Evolutionary conservation across 208 protist species (phyloP).

Genomic region (Angomonas deanei): DNA sequence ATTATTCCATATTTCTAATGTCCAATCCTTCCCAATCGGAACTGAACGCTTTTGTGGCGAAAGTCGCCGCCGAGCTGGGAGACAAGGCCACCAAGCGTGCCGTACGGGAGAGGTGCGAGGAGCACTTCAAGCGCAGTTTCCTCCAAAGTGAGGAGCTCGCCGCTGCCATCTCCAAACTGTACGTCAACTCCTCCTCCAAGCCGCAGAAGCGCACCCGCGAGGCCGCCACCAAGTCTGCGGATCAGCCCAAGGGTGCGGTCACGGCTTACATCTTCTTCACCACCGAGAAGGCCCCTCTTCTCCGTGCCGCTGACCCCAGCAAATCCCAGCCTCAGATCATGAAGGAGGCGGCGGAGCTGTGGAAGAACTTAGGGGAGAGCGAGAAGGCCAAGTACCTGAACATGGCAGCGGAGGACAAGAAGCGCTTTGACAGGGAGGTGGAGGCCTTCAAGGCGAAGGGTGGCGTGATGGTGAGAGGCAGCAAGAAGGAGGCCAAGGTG

Average conservation of each 20-base stretch:
- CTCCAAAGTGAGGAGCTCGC: not conserved
- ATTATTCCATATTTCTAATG: no score
- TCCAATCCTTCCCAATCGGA: not conserved
- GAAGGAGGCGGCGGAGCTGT: constrained; percentile 56
- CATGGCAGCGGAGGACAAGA: constrained; percentile 77
- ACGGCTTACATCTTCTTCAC: constrained; percentile 73
- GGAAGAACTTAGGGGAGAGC: constrained; percentile 44
- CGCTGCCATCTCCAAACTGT: not conserved
- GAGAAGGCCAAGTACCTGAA: constrained; percentile 74
- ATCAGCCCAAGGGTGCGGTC: constrained; percentile 79
- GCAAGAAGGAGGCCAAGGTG: constrained; percentile 41
- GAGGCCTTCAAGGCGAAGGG: constrained; percentile 60
- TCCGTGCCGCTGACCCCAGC: constrained; percentile 64
- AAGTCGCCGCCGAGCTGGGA: not conserved
- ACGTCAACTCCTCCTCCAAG: not conserved
- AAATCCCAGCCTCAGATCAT: constrained; percentile 67
- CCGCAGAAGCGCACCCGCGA: not conserved
- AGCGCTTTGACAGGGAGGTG: constrained; percentile 68
- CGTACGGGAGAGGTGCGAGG: not conserved
- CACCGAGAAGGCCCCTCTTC: constrained; percentile 59
- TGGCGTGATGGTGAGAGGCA: constrained; percentile 49
- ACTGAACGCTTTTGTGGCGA: not conserved
- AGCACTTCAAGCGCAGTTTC: not conserved
- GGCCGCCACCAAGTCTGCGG: constrained; percentile 1
- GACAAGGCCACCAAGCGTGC: not conserved